Evolutionary conservation across 352 stramenopile genomes (phyloP).

Genomic region (Phytopythium aichiense): DNA sequence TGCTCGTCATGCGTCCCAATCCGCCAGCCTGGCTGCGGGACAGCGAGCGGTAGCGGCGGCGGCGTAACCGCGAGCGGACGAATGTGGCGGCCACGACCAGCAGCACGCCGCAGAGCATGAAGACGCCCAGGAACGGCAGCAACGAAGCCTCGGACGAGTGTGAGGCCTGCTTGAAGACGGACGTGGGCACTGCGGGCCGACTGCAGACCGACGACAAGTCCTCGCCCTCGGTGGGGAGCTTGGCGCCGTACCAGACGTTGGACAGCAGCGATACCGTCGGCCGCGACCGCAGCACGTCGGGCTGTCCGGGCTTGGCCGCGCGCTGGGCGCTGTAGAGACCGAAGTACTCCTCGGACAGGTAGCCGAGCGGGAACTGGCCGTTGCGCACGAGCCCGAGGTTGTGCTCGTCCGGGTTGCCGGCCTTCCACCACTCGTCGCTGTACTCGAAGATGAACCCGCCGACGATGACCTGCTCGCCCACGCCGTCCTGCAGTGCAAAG

Average conservation of each 20-base stretch:
- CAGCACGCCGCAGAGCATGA: background rate
- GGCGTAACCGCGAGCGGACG: background rate
- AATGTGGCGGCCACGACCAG: background rate
- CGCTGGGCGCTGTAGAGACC: conserved; percentile 33
- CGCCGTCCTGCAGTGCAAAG: conserved; percentile 35
- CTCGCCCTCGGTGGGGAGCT: conserved; percentile 31
- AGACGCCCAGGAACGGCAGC: background rate
- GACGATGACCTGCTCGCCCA: conserved; percentile 49
- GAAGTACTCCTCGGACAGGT: conserved; percentile 63
- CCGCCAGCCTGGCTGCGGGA: background rate
- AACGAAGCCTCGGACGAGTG: background rate
- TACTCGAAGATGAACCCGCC: conserved; percentile 77
- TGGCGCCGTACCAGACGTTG: conserved; percentile 34
- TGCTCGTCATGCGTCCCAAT: background rate
- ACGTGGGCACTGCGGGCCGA: background rate
- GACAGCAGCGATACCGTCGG: conserved; percentile 50
- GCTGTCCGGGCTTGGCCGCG: conserved; percentile 10
- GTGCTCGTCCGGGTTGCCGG: conserved; percentile 42
- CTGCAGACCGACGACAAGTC: conserved; percentile 18
- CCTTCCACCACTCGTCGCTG: conserved; percentile 78
- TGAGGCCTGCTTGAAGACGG: conserved; percentile 1
- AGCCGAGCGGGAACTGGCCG: conserved; percentile 55
- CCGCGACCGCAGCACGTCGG: conserved; percentile 36
- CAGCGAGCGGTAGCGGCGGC: conserved; percentile 7
- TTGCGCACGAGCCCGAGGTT: conserved; percentile 45